Base-by-base conservation (phyloP, 2,329 filamentous ascomycete species). In the Trichoderma sp. region DNA sequence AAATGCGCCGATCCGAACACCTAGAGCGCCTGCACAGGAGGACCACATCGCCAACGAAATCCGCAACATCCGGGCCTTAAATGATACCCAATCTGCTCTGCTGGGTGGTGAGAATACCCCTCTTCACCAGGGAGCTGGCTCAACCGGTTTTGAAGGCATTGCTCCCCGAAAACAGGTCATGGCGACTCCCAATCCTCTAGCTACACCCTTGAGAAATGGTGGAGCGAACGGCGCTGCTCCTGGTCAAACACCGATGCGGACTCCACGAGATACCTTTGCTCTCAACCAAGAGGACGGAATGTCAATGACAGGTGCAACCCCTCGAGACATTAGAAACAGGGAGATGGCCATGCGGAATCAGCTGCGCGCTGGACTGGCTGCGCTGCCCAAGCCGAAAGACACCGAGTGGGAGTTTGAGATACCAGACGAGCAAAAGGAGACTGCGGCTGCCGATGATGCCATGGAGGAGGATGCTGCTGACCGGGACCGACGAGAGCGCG, bases 1-100 rank as follows among this genome's bases (percentile, higher is more conserved):
- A 66, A 89, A 86, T 69, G 94, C 93, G 14, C 96, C 96, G 0
- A 97, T 99, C 71, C 89, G 96, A 71, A 99, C 96, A 5, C 96
- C 96, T 4, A 90, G 90, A 79, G 96, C 94, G 4, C 92, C 96
- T 0, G 91, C 94, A 59, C 93, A 97, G 77, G 94, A 99, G 77
- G 96, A 99, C 75, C 91, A 93, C 73, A 96, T 99, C 69, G 94
- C 95, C 72, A 99, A 98, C 78, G 96, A 99, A 80, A 95, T 98
- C 71, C 89, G 90, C 69, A 98, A 99, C 77, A 97, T 97, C 59
- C 89, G 92, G 72, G 93, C 96, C 8, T 83, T 97, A 61, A 98
- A 94, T 0, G 92, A 97, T 76, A 98, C 95, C 0, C 92, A 98
- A 75, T 98, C 96, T 24, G 97, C 93, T 11, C 83, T 99, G 10